Conservation (phyloP, 1,139 yeast genomes). For the Kodamaea fungicola region DNA sequence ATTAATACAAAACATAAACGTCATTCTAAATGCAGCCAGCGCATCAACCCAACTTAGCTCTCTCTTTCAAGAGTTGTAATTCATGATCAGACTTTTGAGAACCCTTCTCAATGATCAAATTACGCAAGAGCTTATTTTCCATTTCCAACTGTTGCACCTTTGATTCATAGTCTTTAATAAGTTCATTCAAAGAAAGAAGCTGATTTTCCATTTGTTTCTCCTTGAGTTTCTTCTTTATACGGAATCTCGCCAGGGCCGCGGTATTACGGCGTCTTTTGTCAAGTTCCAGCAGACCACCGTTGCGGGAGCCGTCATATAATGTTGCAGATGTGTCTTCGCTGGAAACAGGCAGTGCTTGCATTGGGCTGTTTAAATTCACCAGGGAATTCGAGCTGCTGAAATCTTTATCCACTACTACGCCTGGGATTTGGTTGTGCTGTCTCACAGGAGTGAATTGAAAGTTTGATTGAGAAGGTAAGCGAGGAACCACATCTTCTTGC, state of each 20-base stretch:
- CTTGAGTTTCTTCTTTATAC: slow-evolving; percentile 76
- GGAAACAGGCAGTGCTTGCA: slow-evolving; percentile 7
- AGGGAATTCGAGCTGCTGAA: slow-evolving; percentile 6
- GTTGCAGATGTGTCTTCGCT: slow-evolving; percentile 7
- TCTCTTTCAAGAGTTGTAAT: slow-evolving; percentile 33
- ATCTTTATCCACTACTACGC: slow-evolving; percentile 5
- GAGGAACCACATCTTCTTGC: slow-evolving; percentile 8
- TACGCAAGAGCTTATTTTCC: slow-evolving; percentile 61
- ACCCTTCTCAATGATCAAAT: slow-evolving; percentile 68
- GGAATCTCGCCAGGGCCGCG: slow-evolving; percentile 77
- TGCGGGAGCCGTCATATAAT: slow-evolving; percentile 5
- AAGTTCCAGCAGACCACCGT: slow-evolving; percentile 30
- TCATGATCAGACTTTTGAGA: slow-evolving; percentile 42
- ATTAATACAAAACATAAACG: no score
- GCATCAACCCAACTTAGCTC: slow-evolving; percentile 19
- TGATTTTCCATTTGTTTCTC: slow-evolving; percentile 81
- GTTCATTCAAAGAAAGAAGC: slow-evolving; percentile 58
- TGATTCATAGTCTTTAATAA: slow-evolving; percentile 57
- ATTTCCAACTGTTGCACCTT: slow-evolving; percentile 55
- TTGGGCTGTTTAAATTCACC: slow-evolving; percentile 8
- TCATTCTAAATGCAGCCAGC: not conserved
- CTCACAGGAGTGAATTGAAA: slow-evolving; percentile 19
- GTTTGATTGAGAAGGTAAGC: slow-evolving; percentile 11
- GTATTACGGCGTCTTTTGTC: slow-evolving; percentile 75
- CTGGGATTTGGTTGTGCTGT: slow-evolving; percentile 19